Base-by-base conservation (phyloP, 371 early-diverging fungal species). In the Mucor saturninus region DNA sequence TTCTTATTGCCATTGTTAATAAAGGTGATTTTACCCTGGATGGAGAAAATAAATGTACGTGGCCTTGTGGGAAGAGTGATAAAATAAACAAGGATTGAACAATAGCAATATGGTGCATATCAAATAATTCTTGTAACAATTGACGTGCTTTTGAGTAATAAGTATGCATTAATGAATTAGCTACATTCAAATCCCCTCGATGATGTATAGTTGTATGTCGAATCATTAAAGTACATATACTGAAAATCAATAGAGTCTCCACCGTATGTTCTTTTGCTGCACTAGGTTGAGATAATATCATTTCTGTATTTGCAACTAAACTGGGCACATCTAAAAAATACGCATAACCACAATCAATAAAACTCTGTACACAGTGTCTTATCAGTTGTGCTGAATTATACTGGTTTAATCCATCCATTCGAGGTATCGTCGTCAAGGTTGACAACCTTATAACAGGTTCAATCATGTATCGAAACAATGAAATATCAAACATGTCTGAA, bases 51-150 rank as follows among this genome's bases (percentile, higher is more conserved):
- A 80, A 49, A 28, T 73, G 70, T 1, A 62, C 61, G 49, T 77
- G 80, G 2, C 72, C 72, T 15, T 76, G 73, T 1, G 79, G 74
- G 53, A 64, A 76, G 9, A 76, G 45, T 9, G 81, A 81, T 4
- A 78, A 56, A 28, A 81, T 63, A 30, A 76, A 67, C 49, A 81
- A 61, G 2, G 81, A 72, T 32, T 74, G 77, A 7, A 81, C 66
- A 10, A 81, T 67, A 8, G 63, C 62, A 9, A 78, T 61, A 61
- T 81, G 74, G n/a, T 62, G 69, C 0, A 71, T 65, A 53, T 76
- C 81, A 64, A 81, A 81, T 14, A 78, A 52, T 53, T 81, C 75
- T 61, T 78, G 74, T 42, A 81, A 56, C 37, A 78, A 38, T 6
- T 65, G 52, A 13, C 66, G 67, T n/a, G 81, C 81, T 32, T 75